Conservation (phyloP, 2,329 filamentous ascomycete genomes). For the Aspergillus brasiliensis region DNA sequence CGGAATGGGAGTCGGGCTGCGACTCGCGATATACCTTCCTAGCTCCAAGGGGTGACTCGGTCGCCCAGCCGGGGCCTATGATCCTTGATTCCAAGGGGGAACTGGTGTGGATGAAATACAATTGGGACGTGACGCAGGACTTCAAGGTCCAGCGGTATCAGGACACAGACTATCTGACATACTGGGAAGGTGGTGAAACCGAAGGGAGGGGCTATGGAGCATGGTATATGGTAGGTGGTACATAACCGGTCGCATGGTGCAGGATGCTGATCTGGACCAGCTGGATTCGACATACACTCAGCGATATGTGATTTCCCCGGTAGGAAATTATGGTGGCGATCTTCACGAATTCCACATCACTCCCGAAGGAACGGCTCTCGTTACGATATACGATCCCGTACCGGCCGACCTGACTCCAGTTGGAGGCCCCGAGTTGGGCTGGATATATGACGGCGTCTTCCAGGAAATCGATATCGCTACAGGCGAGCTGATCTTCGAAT, state of each 20-base stretch:
- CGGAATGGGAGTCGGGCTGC: conserved; percentile 27
- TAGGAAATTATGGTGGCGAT: conserved; percentile 29
- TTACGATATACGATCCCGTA: conserved; percentile 33
- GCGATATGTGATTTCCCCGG: conserved; percentile 21
- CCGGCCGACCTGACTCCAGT: conserved; percentile 30
- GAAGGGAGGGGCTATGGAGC: conserved; percentile 23
- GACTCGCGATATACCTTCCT: conserved; percentile 34
- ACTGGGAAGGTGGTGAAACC: conserved; percentile 29
- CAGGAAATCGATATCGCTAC: conserved; percentile 41
- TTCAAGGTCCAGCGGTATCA: conserved; percentile 29
- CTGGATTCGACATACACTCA: conserved; percentile 28
- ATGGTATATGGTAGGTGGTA: conserved; percentile 29
- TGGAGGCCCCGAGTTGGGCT: conserved; percentile 31
- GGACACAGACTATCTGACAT: conserved; percentile 28
- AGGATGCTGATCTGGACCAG: conserved; percentile 13
- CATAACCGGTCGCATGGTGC: background rate
- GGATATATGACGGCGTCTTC: conserved; percentile 34
- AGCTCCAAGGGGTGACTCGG: conserved; percentile 35
- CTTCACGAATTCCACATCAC: conserved; percentile 41
- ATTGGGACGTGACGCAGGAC: conserved; percentile 28
- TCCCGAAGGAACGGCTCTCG: conserved; percentile 31
- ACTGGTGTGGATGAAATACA: conserved; percentile 30
- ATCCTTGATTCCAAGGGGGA: conserved; percentile 31
- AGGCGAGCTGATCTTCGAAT: conserved; percentile 37
- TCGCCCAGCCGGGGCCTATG: conserved; percentile 28